Evolutionary conservation across 2,329 filamentous ascomycete genomes (phyloP), one percentile per base, ranked within the genome.

Genomic region (Neocatenulostroma microsporum): DNA sequence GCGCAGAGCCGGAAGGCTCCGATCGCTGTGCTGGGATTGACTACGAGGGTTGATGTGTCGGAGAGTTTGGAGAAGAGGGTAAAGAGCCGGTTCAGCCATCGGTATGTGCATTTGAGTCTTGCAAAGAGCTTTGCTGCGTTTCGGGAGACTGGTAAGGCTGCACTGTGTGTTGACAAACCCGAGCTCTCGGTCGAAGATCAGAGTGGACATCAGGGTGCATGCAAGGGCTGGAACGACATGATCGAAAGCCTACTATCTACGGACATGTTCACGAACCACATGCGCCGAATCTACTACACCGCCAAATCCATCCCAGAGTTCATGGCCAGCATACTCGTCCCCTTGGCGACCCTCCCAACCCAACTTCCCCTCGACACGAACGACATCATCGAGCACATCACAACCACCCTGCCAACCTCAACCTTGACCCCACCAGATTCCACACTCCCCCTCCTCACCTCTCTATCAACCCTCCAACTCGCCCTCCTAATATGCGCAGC

Each of bases 61-160:
- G 91, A 98, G 51, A 85, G 80, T 60, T 70, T 98, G 12, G 91
- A 98, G 64, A 98, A 98, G 70, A 74, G 91, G 51, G 91, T 98
- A 49, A 98, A 98, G 69, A 94, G 85, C 69, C 84, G 91, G 2
- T 98, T 96, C 63, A 94, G 88, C 54, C 91, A 98, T 62, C 80
- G 91, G 50, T 91, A 93, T 58, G 82, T 94, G 14, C 89, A 94
- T 59, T 65, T 96, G 19, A 82, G 83, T 11, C 70, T 84, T 18
- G 78, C 88, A 4, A 81, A 78, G 57, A 83, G 73, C 14, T 71
- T 94, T 37, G 72, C 75, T 3, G 73, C 74, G 1, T 98, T 84
- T 58, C 86, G 85, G 68, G 80, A 87, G 21, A 74, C 87, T 4
- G 94, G 86, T 59, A 78, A 75, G 51, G 76, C 82, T 41, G 82